Conservation (phyloP, 306 rosid species). For the Ormosia semicastrata region DNA sequence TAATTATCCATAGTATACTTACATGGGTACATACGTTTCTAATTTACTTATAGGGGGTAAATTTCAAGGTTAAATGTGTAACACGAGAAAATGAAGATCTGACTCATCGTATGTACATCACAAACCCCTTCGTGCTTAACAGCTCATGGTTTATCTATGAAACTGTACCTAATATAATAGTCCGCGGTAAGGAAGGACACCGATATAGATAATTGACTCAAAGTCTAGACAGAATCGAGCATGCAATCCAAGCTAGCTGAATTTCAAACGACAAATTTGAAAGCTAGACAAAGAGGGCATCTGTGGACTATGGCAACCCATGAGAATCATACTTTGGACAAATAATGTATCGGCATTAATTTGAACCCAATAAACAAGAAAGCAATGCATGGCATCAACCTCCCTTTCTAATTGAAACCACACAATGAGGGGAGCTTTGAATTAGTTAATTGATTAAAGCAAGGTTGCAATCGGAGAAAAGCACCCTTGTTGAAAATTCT, state of each 20-base stretch:
- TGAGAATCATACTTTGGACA: not conserved
- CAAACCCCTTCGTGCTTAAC: not conserved
- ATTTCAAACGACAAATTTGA: not conserved
- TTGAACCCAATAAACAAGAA: not conserved
- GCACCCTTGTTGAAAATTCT: not conserved
- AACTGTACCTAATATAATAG: not conserved
- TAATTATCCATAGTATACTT: not conserved
- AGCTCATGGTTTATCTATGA: not conserved
- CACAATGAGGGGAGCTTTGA: not conserved
- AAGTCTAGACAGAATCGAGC: not conserved
- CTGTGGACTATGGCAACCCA: not conserved
- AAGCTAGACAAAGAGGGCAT: not conserved
- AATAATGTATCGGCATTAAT: not conserved
- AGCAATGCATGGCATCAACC: not conserved
- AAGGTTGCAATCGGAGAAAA: not conserved
- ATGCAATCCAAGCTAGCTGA: constrained; percentile 7
- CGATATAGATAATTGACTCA: not conserved
- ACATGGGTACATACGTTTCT: not conserved
- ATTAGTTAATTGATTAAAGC: not conserved
- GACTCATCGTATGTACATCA: not conserved
- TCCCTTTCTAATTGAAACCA: not conserved
- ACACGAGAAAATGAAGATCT: not conserved
- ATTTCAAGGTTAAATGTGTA: not conserved
- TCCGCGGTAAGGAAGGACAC: not conserved
- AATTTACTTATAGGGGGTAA: not conserved